Evolutionary conservation across 31 red algal genomes (phyloP), one percentile per base, ranked within the genome.

Genomic region (Asparagopsis taxiformis): DNA sequence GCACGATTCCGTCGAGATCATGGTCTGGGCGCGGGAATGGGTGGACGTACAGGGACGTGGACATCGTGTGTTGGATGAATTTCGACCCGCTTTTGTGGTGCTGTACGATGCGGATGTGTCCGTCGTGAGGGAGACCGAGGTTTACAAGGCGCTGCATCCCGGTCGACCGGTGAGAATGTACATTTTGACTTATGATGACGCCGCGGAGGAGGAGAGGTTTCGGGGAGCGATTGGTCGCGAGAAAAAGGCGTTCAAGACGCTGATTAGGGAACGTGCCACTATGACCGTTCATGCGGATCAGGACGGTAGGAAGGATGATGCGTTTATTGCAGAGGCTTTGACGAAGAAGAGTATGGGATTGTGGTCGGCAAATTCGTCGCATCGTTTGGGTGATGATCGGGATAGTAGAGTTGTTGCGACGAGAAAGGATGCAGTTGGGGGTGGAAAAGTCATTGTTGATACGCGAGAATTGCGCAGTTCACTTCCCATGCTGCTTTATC

Each of bases 401-500:
- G 89, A 84, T 35, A 72, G 63, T 22, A 46, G 84, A 69, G n/a
- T n/a, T n/a, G n/a, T n/a, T n/a, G 43, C 41, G 59, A 21, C 70
- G 8, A 61, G 60, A 32, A 58, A 36, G 31, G 25, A 53, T 20
- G 48, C 31, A 29, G 56, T 31, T 31, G n/a, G 23, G 24, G 37
- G 30, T 6, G 67, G 79, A 9, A 65, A 32, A 3, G 85, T 98
- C 10, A 57, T 91, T 39, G 90, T 98, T 0, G 95, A 98, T 37
- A 75, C 85, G 62, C 76, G 95, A 29, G 95, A 98, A 75, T 70
- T 98, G 0, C 86, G 95, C 50, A 89, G 82, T 24, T 33, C 72
- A 9, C 62, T 98, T 0, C 91, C 90, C 0, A 84, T 80, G 54
- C 59, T 80, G 46, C 68, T 98, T 65, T 75, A 98, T 61, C 68